These are phyloP conservation scores for Trametes gibbosa DNA, from an alignment of 768 basidiomycete species.

Conservation along the genomic window DNA sequence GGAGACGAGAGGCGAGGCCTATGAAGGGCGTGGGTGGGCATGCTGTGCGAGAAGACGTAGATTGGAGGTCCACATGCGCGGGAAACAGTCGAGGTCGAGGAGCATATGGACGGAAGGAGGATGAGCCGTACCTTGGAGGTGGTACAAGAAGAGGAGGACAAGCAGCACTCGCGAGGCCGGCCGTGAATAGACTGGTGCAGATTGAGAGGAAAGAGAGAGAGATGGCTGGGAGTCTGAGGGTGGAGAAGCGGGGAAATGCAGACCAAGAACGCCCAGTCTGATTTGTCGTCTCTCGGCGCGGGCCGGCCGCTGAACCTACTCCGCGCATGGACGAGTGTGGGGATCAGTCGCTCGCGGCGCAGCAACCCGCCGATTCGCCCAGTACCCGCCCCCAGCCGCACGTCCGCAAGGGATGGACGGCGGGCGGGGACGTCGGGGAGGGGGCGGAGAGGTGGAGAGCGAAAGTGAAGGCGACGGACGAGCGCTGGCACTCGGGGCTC, in stretches of 20 bases:
- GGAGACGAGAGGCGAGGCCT: background rate
- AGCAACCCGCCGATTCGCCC: background rate
- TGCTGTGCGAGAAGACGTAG: slow-evolving; percentile 14
- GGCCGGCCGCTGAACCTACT: slow-evolving; percentile 17
- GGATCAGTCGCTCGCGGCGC: too few relatives aligned
- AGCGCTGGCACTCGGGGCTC: too few relatives aligned
- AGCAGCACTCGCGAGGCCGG: too few relatives aligned
- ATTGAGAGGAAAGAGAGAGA: background rate
- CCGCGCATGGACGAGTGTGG: background rate
- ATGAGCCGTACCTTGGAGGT: too few relatives aligned
- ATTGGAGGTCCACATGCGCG: slow-evolving; percentile 13
- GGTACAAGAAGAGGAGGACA: background rate
- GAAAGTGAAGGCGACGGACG: background rate
- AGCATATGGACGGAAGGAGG: background rate
- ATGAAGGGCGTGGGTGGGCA: slow-evolving; percentile 1
- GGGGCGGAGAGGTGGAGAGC: background rate
- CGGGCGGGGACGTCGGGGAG: background rate
- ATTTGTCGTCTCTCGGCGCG: slow-evolving; percentile 9
- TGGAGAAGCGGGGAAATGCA: slow-evolving; percentile 1
- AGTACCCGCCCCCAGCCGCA: background rate
- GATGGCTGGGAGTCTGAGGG: slow-evolving; percentile 1
- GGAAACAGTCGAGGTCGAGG: background rate
- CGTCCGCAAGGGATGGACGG: background rate
- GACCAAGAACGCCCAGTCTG: background rate
- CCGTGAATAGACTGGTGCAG: slow-evolving; percentile 1